Evolutionary conservation across 164 flowering plant genomes (phyloP), one percentile per base, ranked within the genome.

Genomic region (Aristolochia californica): DNA sequence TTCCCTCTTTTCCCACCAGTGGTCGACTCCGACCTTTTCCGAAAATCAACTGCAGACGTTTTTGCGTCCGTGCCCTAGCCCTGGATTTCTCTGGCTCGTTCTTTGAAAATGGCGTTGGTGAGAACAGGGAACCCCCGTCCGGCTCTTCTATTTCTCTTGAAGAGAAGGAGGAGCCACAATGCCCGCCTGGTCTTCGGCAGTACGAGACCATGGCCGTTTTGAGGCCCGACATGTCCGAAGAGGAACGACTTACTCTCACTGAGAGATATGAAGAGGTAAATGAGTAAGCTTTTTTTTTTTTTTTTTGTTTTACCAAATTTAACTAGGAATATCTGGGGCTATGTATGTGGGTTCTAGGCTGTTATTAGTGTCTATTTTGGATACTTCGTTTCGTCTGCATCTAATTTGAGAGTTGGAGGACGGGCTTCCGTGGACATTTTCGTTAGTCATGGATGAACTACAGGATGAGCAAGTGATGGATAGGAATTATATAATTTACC

Each of bases 151-250:
- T 74, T 20, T 62, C 76, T 0, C 68, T 76, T 4, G 66, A 71
- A 12, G 98, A 88, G 65, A 86, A 78, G 69, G 94, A 80, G 72
- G 86, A 87, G 63, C 85, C 85, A 0, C 85, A 74, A 64, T 91
- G 95, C 63, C 98, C 98, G 0, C 96, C 96, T 15, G 96, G 98
- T 16, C 82, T 86, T 30, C 70, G 93, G 11, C 80, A 81, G 74
- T 88, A 88, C 67, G 96, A 88, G 72, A 83, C 88, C 15, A 87
- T 87, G 95, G 79, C 72, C 13, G 89, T 91, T 24, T 49, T 88
- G 44, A 74, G 96, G 68, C 96, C 98, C 14, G 94, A 88, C 60
- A 85, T 91, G 98, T 75, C 93, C 1, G 98, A 91, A 45, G 96
- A 93, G 43, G 87, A 88, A 59, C 74, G 97, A 11, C 83, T 93